These are phyloP conservation scores for Pochonia chlamydosporia DNA, from an alignment of 2,329 filamentous ascomycete genomes.

Conservation along the genomic window DNA sequence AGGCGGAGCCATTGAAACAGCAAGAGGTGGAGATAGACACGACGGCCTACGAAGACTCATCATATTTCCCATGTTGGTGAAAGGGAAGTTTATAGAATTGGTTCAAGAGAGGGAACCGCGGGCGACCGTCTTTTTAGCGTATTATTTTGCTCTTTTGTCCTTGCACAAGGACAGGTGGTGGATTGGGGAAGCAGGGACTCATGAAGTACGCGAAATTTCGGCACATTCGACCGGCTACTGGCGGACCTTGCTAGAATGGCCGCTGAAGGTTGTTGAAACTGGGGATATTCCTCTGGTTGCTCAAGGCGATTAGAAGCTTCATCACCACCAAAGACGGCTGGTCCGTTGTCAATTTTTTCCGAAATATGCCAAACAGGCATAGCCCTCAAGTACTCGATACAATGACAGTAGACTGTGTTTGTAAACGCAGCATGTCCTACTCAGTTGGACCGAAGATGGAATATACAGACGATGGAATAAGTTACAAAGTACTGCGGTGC, in stretches of 20 bases:
- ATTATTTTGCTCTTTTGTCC: constrained; percentile 10
- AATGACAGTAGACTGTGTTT: too few species aligned
- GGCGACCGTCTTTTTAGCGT: constrained; percentile 6
- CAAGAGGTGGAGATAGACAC: constrained; percentile 1
- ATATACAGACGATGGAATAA: too few species aligned
- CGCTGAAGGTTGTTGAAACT: constrained; percentile 5
- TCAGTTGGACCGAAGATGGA: too few species aligned
- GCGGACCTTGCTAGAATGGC: constrained; percentile 8
- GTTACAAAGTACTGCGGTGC: too few species aligned
- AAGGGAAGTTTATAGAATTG: constrained; percentile 10
- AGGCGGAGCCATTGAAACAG: constrained; percentile 8
- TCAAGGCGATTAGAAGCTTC: neutral
- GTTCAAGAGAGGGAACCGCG: constrained; percentile 7
- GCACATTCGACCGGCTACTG: constrained; percentile 5
- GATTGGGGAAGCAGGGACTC: constrained; percentile 6
- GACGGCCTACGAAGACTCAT: constrained; percentile 7
- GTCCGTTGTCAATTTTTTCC: too few species aligned
- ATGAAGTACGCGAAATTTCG: constrained; percentile 7
- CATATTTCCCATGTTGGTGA: constrained; percentile 11
- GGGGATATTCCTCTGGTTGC: constrained; percentile 3
- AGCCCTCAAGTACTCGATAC: too few species aligned
- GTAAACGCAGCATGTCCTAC: too few species aligned
- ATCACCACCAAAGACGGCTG: too few species aligned
- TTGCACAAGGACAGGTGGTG: constrained; percentile 8
- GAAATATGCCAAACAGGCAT: too few species aligned